Evolutionary conservation across 345 rosid genomes (phyloP), one percentile per base, ranked within the genome.

Genomic region (Barbarea vulgaris): DNA sequence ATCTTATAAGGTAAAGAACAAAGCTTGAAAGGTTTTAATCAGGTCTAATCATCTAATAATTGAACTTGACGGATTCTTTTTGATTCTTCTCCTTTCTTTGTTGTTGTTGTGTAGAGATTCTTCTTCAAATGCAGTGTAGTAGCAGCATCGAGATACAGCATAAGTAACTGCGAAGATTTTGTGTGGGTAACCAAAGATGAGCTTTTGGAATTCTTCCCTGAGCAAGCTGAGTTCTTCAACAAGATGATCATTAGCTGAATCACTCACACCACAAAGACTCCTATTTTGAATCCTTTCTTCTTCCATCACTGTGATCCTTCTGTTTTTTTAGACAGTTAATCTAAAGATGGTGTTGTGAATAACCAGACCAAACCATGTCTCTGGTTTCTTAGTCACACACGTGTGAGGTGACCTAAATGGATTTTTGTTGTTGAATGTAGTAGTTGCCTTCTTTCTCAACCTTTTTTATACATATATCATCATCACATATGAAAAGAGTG

Each of bases 151-250:
- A 86, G 89, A 70, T 89, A 85, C 69, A 66, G 85, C 51, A 82
- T 95, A 47, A 81, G 76, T n/a, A 83, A 89, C 81, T 90, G 96
- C 24, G 80, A 87, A 28, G 97, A 95, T 80, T 90, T 80, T 53
- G 87, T 87, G 36, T 95, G 99, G 98, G 93, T 89, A 75, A 92
- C 97, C 62, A 95, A 95, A 84, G 97, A 92, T 78, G 98, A 95
- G 76, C 77, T 92, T 15, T 71, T 90, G 83, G 93, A 90, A 74
- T 82, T 84, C 83, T 90, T 92, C 61, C 99, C 98, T 0, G 93
- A 90, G 47, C 86, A 88, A 73, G 87, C 96, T 12, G 86, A 85
- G 21, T 87, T 81, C 81, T 83, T 87, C 61, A 86, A 82, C 64
- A 95, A 90, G 87, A 90, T 95, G 96, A 86, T 95, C 78, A 87